phyloP scores from a whole-genome alignment of 352 stramenopile genomes.

The Pythium insidiosum region DNA sequence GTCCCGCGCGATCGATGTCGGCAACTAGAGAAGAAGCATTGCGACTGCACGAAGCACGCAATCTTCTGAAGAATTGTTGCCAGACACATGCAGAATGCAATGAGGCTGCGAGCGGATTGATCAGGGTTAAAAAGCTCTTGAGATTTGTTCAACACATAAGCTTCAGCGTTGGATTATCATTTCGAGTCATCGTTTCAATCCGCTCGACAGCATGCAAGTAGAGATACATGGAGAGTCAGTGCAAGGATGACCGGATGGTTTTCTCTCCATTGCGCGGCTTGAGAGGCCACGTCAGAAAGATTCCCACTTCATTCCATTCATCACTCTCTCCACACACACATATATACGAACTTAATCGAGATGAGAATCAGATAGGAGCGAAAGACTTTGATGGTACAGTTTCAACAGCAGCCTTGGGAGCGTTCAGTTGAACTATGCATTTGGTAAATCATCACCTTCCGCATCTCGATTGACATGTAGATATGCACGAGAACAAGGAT shows the following conservation, averaged over 20 bases:
- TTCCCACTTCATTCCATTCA: conserved; percentile 79
- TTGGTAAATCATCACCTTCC: conserved; percentile 58
- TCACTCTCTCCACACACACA: conserved; percentile 32
- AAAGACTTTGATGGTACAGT: conserved; percentile 72
- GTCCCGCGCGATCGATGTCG: conserved; percentile 11
- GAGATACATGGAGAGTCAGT: conserved; percentile 36
- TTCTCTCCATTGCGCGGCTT: conserved; percentile 41
- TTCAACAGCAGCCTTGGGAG: conserved; percentile 47
- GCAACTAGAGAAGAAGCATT: conserved; percentile 26
- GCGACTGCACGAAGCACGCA: conserved; percentile 18
- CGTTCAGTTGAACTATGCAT: conserved; percentile 83
- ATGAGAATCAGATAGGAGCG: conserved; percentile 80
- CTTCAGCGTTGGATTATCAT: conserved; percentile 85
- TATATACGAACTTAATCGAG: neutral
- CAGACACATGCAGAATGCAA: conserved; percentile 13
- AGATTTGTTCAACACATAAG: conserved; percentile 60
- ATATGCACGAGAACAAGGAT: conserved; percentile 5
- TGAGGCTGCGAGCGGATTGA: no score
- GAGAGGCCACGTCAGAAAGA: conserved; percentile 53
- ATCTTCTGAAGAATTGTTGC: conserved; percentile 30
- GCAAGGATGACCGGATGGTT: conserved; percentile 63
- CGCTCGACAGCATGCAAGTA: conserved; percentile 1
- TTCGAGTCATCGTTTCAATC: conserved; percentile 59
- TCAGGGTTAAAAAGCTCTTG: conserved; percentile 85
- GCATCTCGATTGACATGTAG: conserved; percentile 14